Evolutionary conservation across 2,329 filamentous ascomycete species (phyloP).

Genomic region (Fusarium buxicola): DNA sequence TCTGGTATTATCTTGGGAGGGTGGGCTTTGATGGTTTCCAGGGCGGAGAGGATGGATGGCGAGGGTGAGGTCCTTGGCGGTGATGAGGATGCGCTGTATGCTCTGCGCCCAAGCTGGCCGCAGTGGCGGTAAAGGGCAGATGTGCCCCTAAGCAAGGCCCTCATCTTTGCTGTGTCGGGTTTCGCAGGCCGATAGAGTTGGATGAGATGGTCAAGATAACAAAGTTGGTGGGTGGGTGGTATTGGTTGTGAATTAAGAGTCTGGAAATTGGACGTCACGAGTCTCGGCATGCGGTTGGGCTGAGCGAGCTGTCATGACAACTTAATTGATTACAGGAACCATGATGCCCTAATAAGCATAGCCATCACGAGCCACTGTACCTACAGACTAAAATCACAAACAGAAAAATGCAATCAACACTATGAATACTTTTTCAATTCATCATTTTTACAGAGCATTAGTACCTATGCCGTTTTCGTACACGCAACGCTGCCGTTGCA

Average conservation of each 20-base stretch:
- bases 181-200: not conserved
- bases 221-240: too few relatives aligned
- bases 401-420: not conserved
- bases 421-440: constrained; percentile 36
- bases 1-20: too few relatives aligned
- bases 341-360: not conserved
- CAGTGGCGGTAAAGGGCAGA: constrained; percentile 18
- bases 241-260: not conserved
- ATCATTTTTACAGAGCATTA: constrained; percentile 25
- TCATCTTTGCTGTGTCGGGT: too few relatives aligned
- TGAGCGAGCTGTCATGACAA: not conserved
- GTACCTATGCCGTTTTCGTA: constrained; percentile 6
- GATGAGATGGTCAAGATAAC: not conserved
- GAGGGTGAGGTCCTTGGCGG: constrained; percentile 12
- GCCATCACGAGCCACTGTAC: not conserved
- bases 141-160: too few relatives aligned
- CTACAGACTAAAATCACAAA: not conserved
- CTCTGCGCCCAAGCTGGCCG: not conserved
- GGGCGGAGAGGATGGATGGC: constrained; percentile 23
- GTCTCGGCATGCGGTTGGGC: not conserved
- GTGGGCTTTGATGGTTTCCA: constrained; percentile 42
- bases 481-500: constrained; percentile 26
- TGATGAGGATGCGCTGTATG: constrained; percentile 10
- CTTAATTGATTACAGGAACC: too few relatives aligned
- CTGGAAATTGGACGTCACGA: not conserved